Evolutionary conservation across 1,284 basidiomycete species (phyloP).

Genomic region (Cutaneotrichosporon sp.): DNA sequence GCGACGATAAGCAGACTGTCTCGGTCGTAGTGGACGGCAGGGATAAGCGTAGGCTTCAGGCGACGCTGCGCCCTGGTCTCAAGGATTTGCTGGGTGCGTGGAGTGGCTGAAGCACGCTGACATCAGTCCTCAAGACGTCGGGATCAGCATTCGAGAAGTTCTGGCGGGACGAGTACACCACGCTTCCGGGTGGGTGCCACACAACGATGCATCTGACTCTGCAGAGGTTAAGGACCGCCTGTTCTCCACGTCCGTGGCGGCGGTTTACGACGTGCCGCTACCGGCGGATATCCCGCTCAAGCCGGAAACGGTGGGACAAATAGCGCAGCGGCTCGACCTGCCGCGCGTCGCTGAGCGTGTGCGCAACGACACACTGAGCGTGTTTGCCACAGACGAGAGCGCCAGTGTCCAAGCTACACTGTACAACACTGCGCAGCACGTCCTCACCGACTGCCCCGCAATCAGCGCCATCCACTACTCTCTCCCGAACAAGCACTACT

Average conservation of each 20-base stretch:
- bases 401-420: constrained; percentile 91
- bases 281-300: constrained; percentile 51
- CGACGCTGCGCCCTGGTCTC: constrained; percentile 63
- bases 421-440: constrained; percentile 76
- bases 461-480: constrained; percentile 65
- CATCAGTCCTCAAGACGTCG: constrained; percentile 76
- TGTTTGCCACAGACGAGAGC: constrained; percentile 81
- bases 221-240: constrained; percentile 59
- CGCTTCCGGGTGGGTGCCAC: constrained; percentile 54
- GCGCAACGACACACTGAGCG: constrained; percentile 64
- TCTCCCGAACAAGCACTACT: constrained; percentile 91
- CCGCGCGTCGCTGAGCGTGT: constrained; percentile 54
- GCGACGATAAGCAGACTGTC: constrained; percentile 76
- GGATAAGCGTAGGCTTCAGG: constrained; percentile 46
- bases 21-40: constrained; percentile 67
- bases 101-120: neutral
- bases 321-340: constrained; percentile 60
- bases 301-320: constrained; percentile 50
- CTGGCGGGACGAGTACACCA: constrained; percentile 80
- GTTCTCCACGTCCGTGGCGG: constrained; percentile 75
- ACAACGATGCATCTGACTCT: neutral
- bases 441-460: constrained; percentile 62
- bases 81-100: constrained; percentile 67
- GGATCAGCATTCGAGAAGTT: constrained; percentile 83
- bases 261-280: constrained; percentile 61